Evolutionary conservation across 2,329 filamentous ascomycete species (phyloP), one percentile per base, ranked within the genome.

Genomic region (Aspergillus eucalypticola): DNA sequence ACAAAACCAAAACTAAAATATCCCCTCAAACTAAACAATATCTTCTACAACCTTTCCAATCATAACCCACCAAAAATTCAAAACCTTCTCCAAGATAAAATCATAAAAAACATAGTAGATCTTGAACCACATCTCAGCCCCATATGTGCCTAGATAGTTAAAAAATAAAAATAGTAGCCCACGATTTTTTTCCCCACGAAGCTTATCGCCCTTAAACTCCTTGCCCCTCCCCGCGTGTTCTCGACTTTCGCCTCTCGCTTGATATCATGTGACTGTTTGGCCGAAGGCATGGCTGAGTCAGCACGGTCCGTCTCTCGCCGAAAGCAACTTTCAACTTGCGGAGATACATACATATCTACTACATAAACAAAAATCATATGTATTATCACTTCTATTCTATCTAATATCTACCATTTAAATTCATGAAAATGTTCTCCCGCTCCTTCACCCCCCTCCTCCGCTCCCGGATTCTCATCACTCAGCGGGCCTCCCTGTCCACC

Each of bases 121-220:
- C 32, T 35, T 35, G 11, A 35, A 15, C 32, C 32, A 35, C 32
- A 35, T 35, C 11, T 35, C 32, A 35, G 32, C 32, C 32, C 32
- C 32, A 35, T 35, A 35, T 35, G 32, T 35, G 32, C 32, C 32
- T 13, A 35, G 32, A 35, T 35, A 35, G 32, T 35, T 10, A 13
- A 32, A 17, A 48, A 38, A 15, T 42, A 39, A 48, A 21, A 23
- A 49, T 13, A 51, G 42, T 23, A 46, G 39, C 25, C 25, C 21
- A 32, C 29, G 19, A 21, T 39, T 51, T 52, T 25, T 27, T 27
- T 27, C 41, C 52, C 58, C 57, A 57, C 66, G 60, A 73, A 73
- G 70, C 70, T 73, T 72, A 73, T 72, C 67, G 66, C 53, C 66
- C 54, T 71, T 73, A 68, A 65, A 64, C 64, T 73, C 66, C 32